Evolutionary conservation across 108 stramenopile species (phyloP).

Genomic region (Cyclostephanos tholiformis): DNA sequence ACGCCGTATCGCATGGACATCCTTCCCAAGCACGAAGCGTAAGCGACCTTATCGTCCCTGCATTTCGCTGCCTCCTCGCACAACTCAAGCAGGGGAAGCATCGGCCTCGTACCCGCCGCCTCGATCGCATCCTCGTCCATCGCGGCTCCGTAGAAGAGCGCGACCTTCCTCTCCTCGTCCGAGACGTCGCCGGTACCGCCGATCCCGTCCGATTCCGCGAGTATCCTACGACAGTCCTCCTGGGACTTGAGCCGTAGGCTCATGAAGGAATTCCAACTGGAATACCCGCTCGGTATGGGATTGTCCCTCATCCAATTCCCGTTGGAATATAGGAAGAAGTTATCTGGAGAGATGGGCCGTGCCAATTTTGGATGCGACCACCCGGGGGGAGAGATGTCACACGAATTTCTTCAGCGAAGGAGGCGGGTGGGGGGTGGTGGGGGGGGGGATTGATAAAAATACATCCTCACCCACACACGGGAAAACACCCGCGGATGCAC

Average conservation of each 20-base stretch:
- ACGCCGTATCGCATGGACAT: conserved; percentile 35
- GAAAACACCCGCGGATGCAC: conserved; percentile 32
- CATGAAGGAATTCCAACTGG: conserved; percentile 80
- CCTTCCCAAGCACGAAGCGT: conserved; percentile 50
- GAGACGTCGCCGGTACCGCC: background rate
- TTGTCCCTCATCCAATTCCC: conserved; percentile 77
- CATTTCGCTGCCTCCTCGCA: conserved; percentile 32
- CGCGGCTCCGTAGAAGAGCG: conserved; percentile 66
- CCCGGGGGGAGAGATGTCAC: too few species aligned
- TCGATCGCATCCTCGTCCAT: conserved; percentile 80
- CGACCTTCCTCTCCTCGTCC: conserved; percentile 63
- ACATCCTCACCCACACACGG: too few species aligned
- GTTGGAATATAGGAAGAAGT: conserved; percentile 77
- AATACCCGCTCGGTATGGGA: conserved; percentile 83
- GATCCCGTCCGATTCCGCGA: conserved; percentile 42
- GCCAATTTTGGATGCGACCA: too few species aligned
- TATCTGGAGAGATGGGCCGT: conserved; percentile 19
- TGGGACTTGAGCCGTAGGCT: conserved; percentile 62
- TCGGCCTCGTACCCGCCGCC: conserved; percentile 41
- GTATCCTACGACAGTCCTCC: conserved; percentile 66
- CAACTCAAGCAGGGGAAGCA: conserved; percentile 52
- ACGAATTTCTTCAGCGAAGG: too few species aligned
- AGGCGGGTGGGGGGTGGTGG: background rate
- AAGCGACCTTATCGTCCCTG: conserved; percentile 28
- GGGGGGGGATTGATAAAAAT: too few species aligned